Conservation (phyloP, 768 basidiomycete genomes). For the Russula compacta region DNA sequence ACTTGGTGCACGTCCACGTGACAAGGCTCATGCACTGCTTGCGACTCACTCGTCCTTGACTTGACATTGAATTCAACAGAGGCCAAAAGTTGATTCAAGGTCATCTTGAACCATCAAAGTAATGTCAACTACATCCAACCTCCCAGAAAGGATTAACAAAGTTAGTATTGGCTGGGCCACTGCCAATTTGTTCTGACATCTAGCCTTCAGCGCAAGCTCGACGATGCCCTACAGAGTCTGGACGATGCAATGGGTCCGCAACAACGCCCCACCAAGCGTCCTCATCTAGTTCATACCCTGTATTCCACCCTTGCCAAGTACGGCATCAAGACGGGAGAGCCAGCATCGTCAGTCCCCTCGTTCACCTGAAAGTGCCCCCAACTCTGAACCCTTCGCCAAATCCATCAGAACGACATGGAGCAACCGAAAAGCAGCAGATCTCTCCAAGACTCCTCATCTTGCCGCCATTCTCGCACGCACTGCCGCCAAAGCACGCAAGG, state of each 20-base stretch:
- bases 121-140: background rate
- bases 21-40: background rate
- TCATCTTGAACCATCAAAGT: background rate
- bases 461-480: conserved; percentile 63
- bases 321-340: conserved; percentile 49
- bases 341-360: conserved; percentile 27
- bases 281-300: conserved; percentile 45
- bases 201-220: conserved; percentile 57
- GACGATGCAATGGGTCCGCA: conserved; percentile 50
- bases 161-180: background rate
- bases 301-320: conserved; percentile 78
- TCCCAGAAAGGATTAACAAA: conserved; percentile 1
- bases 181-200: background rate
- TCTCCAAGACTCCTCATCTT: conserved; percentile 58
- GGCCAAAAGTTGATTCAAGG: no score
- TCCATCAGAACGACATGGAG: conserved; percentile 15
- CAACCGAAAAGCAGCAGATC: conserved; percentile 23
- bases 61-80: no score
- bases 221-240: conserved; percentile 66
- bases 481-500: conserved; percentile 44
- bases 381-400: conserved; percentile 6
- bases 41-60: background rate
- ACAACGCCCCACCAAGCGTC: conserved; percentile 40
- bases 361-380: background rate
- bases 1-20: background rate